These are phyloP conservation scores for Ophiostoma populinum DNA, from an alignment of 2,329 filamentous ascomycete genomes.

Conservation along the genomic window DNA sequence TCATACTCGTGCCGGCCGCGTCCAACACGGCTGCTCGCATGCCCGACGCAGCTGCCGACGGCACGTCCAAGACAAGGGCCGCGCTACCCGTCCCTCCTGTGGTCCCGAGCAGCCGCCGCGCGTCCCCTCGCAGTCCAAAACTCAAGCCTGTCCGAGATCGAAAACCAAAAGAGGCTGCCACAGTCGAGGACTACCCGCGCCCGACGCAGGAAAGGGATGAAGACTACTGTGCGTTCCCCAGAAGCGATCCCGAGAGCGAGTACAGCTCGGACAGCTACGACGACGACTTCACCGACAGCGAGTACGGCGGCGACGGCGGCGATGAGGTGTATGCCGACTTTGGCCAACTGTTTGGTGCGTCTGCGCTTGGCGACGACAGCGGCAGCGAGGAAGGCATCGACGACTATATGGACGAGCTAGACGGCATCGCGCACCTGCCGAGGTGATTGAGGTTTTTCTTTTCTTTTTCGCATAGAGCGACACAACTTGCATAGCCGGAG, in stretches of 20 bases:
- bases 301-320: conserved; percentile 24
- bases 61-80: too few relatives aligned
- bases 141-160: too few relatives aligned
- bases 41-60: not conserved
- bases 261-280: conserved; percentile 28
- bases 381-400: conserved; percentile 26
- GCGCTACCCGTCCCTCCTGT: too few relatives aligned
- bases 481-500: too few relatives aligned
- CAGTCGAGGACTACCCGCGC: not conserved
- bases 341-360: conserved; percentile 29
- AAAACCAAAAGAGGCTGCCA: too few relatives aligned
- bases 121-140: too few relatives aligned
- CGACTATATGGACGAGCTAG: conserved; percentile 37
- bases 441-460: too few relatives aligned
- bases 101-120: too few relatives aligned
- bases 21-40: not conserved
- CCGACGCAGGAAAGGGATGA: conserved; percentile 17
- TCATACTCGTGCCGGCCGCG: conserved; percentile 3
- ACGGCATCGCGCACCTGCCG: conserved; percentile 32
- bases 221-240: conserved; percentile 26
- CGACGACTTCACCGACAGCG: conserved; percentile 33
- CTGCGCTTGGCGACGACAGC: conserved; percentile 10
- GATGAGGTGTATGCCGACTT: conserved; percentile 40
- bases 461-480: too few relatives aligned
- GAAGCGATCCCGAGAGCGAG: conserved; percentile 24